Evolutionary conservation across 106 monocot species (phyloP).

Genomic region (Cymbidium sinense): DNA sequence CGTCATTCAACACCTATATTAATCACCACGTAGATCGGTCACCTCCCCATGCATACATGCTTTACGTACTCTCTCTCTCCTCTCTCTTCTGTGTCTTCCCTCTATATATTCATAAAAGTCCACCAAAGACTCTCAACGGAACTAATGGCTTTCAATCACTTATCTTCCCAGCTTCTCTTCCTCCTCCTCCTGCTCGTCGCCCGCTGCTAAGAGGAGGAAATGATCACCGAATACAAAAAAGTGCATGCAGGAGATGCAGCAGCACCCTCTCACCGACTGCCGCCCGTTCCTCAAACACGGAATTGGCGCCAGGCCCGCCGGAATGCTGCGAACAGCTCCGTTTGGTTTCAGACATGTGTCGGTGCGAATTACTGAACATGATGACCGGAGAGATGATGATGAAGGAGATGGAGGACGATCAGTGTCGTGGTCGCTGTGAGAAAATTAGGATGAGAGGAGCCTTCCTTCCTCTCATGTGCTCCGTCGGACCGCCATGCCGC

Average conservation of each 20-base stretch:
- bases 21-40: neutral
- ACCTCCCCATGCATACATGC: neutral
- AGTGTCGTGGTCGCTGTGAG: neutral
- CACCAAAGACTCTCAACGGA: too few species aligned
- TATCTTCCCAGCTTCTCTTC: neutral
- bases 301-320: too few species aligned
- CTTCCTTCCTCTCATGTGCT: constrained; percentile 2
- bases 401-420: neutral
- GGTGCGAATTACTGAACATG: neutral
- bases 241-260: too few species aligned
- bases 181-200: neutral
- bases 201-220: neutral
- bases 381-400: neutral
- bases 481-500: neutral
- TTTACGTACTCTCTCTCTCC: neutral
- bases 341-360: neutral
- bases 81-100: neutral
- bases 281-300: too few species aligned
- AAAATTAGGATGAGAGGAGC: constrained; percentile 9
- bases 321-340: constrained; percentile 15
- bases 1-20: neutral
- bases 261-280: too few species aligned
- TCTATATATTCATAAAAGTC: neutral
- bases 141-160: neutral
- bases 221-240: too few species aligned